These are phyloP conservation scores for Ascosphaera pollenicola DNA, from an alignment of 2,329 filamentous ascomycete species.

Conservation along the genomic window DNA sequence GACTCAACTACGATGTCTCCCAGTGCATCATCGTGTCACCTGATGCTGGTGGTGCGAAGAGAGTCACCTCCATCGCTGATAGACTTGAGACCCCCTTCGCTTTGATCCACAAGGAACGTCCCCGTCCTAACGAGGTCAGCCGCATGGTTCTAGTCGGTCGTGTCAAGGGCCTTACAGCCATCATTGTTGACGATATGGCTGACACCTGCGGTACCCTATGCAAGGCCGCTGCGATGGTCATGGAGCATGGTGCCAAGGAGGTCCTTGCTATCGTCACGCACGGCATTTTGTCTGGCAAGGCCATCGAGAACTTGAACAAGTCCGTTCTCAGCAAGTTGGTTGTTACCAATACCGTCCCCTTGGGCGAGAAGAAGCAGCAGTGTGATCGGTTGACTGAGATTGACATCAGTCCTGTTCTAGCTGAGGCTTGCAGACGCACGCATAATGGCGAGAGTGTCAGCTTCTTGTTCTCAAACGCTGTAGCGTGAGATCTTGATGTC, in stretches of 20 bases:
- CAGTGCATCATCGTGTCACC: slow-evolving; percentile 92
- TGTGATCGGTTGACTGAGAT: slow-evolving; percentile 72
- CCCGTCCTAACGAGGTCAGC: slow-evolving; percentile 38
- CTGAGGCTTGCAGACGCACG: slow-evolving; percentile 85
- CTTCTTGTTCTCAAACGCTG: not conserved
- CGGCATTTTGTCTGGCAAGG: slow-evolving; percentile 77
- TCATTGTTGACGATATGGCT: slow-evolving; percentile 98
- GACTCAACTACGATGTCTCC: slow-evolving; percentile 64
- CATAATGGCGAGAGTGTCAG: slow-evolving; percentile 58
- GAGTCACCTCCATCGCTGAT: slow-evolving; percentile 88
- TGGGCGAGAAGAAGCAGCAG: slow-evolving; percentile 47
- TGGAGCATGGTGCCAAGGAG: slow-evolving; percentile 75
- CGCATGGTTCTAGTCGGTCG: slow-evolving; percentile 96
- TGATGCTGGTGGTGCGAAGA: slow-evolving; percentile 91
- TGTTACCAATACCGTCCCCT: slow-evolving; percentile 93
- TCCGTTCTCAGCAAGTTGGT: slow-evolving; percentile 73
- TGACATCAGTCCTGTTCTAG: slow-evolving; percentile 67
- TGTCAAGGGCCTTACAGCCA: slow-evolving; percentile 66
- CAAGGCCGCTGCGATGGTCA: slow-evolving; percentile 84
- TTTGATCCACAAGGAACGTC: slow-evolving; percentile 95
- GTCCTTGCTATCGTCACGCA: slow-evolving; percentile 98
- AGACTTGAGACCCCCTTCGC: slow-evolving; percentile 95
- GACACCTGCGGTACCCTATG: slow-evolving; percentile 96
- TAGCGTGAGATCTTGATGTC: no score
- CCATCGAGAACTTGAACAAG: slow-evolving; percentile 73